Percentiles rank a stretch among this genome's conserved stretches.
phyloP scores from a whole-genome alignment of 1,139 yeast genomes.

The Geotrichum klebahnii region DNA sequence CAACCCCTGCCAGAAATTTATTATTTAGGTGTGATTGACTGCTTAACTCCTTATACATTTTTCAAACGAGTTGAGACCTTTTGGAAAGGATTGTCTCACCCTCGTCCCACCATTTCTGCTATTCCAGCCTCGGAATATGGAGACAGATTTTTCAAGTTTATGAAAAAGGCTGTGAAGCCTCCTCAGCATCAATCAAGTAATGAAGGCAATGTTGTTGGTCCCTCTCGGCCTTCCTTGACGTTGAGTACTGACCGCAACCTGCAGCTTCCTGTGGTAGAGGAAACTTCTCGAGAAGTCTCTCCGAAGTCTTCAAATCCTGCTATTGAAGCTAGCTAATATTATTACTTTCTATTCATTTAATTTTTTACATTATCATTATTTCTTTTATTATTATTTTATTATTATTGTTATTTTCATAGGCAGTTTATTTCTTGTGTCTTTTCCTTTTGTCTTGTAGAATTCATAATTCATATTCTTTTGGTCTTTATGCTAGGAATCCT shows the following conservation, averaged over 20 bases:
- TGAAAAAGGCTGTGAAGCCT: constrained; percentile 39
- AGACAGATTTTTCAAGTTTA: constrained; percentile 71
- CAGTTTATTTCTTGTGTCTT: too few species aligned
- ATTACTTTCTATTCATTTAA: too few species aligned
- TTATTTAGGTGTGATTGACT: constrained; percentile 91
- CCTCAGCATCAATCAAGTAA: not conserved
- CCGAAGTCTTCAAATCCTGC: not conserved
- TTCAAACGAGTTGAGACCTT: constrained; percentile 79
- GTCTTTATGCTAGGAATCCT: too few species aligned
- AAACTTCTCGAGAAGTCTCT: not conserved
- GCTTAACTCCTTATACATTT: constrained; percentile 78
- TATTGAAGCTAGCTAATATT: not conserved
- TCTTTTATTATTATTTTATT: too few species aligned
- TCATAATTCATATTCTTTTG: too few species aligned
- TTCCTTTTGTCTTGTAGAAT: too few species aligned
- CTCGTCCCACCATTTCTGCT: constrained; percentile 72
- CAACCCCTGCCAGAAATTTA: constrained; percentile 68
- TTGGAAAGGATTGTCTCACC: constrained; percentile 71
- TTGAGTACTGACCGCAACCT: not conserved
- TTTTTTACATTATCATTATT: too few species aligned
- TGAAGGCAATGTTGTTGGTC: not conserved
- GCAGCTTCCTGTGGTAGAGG: not conserved
- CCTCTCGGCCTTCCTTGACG: not conserved
- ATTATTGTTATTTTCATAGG: too few species aligned
- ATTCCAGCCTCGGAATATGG: constrained; percentile 90